These are phyloP conservation scores for Boletus barrowsii DNA, from an alignment of 768 basidiomycete genomes.

Conservation along the genomic window DNA sequence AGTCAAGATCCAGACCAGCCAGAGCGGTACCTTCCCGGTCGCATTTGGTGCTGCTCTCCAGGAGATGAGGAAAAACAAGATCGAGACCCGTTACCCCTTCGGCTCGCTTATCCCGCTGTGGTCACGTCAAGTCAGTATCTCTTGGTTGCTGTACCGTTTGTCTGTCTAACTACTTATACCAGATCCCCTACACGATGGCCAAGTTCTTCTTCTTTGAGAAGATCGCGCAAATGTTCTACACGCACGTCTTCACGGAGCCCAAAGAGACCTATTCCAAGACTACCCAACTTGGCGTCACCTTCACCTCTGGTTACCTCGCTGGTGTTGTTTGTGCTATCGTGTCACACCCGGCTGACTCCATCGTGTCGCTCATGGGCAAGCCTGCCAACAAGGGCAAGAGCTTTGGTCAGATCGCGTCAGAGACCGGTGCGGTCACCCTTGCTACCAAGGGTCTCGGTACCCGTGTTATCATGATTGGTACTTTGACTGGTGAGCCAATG, in stretches of 20 bases:
- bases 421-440: conserved; percentile 62
- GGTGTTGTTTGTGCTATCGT: conserved; percentile 96
- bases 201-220: conserved; percentile 97
- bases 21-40: conserved; percentile 72
- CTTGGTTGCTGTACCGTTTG: not conserved
- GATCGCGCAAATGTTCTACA: conserved; percentile 85
- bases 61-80: conserved; percentile 65
- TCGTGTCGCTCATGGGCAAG: conserved; percentile 94
- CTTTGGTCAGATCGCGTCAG: conserved; percentile 63
- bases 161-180: not conserved
- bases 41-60: conserved; percentile 66
- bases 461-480: conserved; percentile 82
- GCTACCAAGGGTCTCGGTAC: conserved; percentile 87
- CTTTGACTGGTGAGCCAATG: conserved; percentile 39
- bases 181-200: conserved; percentile 99
- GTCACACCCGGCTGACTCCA: conserved; percentile 92
- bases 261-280: conserved; percentile 76
- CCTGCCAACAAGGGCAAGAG: conserved; percentile 79
- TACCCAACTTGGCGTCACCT: conserved; percentile 87
- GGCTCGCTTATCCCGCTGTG: conserved; percentile 83
- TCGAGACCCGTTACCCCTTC: conserved; percentile 80
- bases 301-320: conserved; percentile 89
- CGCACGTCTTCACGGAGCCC: conserved; percentile 76
- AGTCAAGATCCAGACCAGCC: conserved; percentile 84
- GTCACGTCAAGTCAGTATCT: conserved; percentile 68